These are phyloP conservation scores for Amylostereum areolatum DNA, from an alignment of 1,284 basidiomycete species.

Conservation along the genomic window DNA sequence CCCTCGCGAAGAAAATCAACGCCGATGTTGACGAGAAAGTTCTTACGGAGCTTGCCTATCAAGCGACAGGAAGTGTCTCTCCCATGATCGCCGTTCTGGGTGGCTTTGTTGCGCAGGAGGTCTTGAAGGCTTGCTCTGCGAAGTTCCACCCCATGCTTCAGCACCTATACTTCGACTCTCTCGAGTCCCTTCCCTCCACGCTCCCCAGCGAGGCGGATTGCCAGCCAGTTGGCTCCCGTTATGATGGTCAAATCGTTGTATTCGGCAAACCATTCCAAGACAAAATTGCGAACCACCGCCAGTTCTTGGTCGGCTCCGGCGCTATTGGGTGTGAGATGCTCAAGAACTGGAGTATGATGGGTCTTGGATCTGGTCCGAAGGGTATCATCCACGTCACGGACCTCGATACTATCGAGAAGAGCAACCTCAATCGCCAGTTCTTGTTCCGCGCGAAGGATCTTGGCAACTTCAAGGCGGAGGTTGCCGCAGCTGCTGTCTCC, in stretches of 20 bases:
- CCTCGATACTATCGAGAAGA: constrained; percentile 99
- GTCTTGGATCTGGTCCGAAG: constrained; percentile 76
- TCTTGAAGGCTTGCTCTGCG: constrained; percentile 94
- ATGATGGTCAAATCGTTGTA: constrained; percentile 95
- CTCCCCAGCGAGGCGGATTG: constrained; percentile 84
- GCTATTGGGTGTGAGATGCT: constrained; percentile 99
- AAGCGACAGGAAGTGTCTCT: constrained; percentile 89
- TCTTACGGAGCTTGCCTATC: constrained; percentile 83
- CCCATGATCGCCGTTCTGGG: constrained; percentile 94
- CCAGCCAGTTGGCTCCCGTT: constrained; percentile 78
- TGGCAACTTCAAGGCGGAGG: constrained; percentile 97
- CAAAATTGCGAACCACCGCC: constrained; percentile 85
- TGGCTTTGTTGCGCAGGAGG: constrained; percentile 97
- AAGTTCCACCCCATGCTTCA: constrained; percentile 99
- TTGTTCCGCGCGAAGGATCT: constrained; percentile 96
- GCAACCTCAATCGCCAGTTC: constrained; percentile 98
- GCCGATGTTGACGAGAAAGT: constrained; percentile 77
- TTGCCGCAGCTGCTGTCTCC: constrained; percentile 86
- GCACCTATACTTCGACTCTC: constrained; percentile 94
- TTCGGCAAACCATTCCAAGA: constrained; percentile 93
- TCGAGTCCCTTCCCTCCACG: constrained; percentile 83
- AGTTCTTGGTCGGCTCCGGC: constrained; percentile 97
- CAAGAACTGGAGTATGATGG: constrained; percentile 99
- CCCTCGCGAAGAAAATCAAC: constrained; percentile 76
- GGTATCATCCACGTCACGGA: constrained; percentile 95